Base-by-base conservation (phyloP, 768 basidiomycete genomes). In the Ephemerocybe angulata region DNA sequence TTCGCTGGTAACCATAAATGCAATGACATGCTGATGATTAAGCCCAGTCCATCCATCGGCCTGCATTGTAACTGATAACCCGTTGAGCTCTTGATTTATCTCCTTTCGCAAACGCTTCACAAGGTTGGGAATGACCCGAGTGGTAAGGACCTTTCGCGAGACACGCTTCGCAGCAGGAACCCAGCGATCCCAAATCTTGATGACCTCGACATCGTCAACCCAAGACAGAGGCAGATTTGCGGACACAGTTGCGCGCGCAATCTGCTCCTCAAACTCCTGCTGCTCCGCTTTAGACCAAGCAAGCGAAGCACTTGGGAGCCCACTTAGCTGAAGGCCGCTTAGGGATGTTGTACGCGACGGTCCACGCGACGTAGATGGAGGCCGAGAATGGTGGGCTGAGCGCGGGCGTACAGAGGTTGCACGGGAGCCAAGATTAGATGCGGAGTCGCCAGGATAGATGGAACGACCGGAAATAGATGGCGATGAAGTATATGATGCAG, bases 201-300 rank as follows among this genome's bases (percentile, higher is more conserved):
- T 52, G 51, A 63, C 70, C 28, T 70, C 70, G 1, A 66, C 65
- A 59, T 74, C 73, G n/a, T 70, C 66, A 15, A 74, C 67, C 71
- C 71, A 76, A 3, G 62, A 62, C 0, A 76, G 62, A 12, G 73
- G 60, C 17, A 75, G 61, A 0, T 66, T 67, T 30, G 63, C 65
- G 12, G 71, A 66, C 11, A 69, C 70, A 31, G 70, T 74, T 1
- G 74, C 28, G 6, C 59, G 22, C 4, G 57, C 60, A 40, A 73
- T 28, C 0, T 19, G 11, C 2, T 35, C 29, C 48, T 69, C 70
- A 61, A 70, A 73, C 10, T 52, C 47, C 44, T 66, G 62, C 5
- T 50, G 29, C 3, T 54, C 19, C 2, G 35, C 5, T 13, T 49
- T 37, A 19, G 33, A 27, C 54, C 47, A 50, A 35, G 15, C 31